phyloP scores from a whole-genome alignment of 164 flowering plant genomes.

The Akebia trifoliata region DNA sequence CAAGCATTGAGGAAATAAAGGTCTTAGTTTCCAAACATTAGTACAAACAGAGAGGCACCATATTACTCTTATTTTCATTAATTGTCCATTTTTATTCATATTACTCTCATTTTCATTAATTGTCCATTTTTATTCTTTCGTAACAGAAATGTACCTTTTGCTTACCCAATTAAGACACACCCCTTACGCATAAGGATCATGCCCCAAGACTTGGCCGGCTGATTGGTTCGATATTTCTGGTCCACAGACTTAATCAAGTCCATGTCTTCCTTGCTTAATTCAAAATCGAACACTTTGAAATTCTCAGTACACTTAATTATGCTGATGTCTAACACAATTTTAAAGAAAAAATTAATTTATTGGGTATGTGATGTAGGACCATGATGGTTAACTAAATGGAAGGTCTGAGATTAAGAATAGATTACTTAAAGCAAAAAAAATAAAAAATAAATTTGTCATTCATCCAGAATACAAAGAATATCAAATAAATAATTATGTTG shows the following conservation, averaged over 20 bases:
- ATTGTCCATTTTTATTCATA: not conserved
- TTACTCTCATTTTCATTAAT: not conserved
- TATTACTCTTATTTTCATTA: not conserved
- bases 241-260: constrained; percentile 54
- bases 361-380: too few relatives aligned
- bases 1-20: too few relatives aligned
- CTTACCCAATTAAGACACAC: not conserved
- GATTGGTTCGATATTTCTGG: constrained; percentile 59
- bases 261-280: constrained; percentile 75
- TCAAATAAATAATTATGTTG: too few relatives aligned
- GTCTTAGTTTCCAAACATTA: not conserved
- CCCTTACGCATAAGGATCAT: constrained; percentile 53
- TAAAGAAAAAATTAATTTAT: too few relatives aligned
- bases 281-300: constrained; percentile 69
- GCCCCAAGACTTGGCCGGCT: constrained; percentile 89
- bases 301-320: too few relatives aligned
- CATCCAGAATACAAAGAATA: too few relatives aligned
- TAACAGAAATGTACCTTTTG: not conserved
- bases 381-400: too few relatives aligned
- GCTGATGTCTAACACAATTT: too few relatives aligned
- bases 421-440: too few relatives aligned
- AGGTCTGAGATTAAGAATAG: too few relatives aligned
- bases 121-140: not conserved
- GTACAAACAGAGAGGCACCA: not conserved
- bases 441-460: too few relatives aligned